Percentiles rank a stretch among this genome's conserved stretches.
These are phyloP conservation scores for Myriangium duriaei DNA, from an alignment of 2,329 filamentous ascomycete genomes.

Conservation along the genomic window DNA sequence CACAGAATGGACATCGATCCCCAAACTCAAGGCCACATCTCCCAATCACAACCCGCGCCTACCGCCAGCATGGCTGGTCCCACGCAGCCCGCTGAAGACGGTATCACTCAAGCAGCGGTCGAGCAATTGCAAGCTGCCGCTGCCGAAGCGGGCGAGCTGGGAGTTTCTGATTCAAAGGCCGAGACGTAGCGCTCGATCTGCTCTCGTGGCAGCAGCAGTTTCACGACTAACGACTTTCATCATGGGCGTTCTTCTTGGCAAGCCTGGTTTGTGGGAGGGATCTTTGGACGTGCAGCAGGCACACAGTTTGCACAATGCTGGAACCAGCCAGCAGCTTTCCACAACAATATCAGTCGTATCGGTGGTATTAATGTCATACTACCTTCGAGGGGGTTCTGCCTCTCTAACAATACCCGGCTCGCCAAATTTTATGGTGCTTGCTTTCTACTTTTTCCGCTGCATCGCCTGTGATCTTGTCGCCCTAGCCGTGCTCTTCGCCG, in stretches of 20 bases:
- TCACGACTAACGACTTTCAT: too few relatives aligned
- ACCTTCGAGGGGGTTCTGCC: too few relatives aligned
- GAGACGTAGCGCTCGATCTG: constrained; percentile 1
- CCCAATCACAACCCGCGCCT: neutral
- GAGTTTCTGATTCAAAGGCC: neutral
- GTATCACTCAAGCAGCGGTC: constrained; percentile 23
- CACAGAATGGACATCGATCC: neutral
- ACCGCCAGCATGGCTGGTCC: constrained; percentile 7
- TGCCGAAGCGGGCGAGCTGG: constrained; percentile 14
- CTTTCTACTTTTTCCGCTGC: constrained; percentile 24
- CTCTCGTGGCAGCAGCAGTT: too few relatives aligned
- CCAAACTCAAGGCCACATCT: neutral
- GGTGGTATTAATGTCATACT: too few relatives aligned
- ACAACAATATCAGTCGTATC: too few relatives aligned
- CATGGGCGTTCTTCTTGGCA: too few relatives aligned
- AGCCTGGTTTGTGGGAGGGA: too few relatives aligned
- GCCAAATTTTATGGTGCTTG: too few relatives aligned
- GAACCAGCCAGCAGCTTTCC: too few relatives aligned
- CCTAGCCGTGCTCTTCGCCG: constrained; percentile 24
- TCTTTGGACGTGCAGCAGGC: too few relatives aligned
- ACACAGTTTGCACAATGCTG: too few relatives aligned
- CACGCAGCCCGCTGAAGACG: constrained; percentile 16
- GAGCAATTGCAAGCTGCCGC: constrained; percentile 25
- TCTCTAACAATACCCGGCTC: too few relatives aligned
- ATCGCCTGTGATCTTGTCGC: constrained; percentile 27